Evolutionary conservation across 2,329 filamentous ascomycete genomes (phyloP), one percentile per base, ranked within the genome.

Genomic region (Pseudogymnoascus sp.): DNA sequence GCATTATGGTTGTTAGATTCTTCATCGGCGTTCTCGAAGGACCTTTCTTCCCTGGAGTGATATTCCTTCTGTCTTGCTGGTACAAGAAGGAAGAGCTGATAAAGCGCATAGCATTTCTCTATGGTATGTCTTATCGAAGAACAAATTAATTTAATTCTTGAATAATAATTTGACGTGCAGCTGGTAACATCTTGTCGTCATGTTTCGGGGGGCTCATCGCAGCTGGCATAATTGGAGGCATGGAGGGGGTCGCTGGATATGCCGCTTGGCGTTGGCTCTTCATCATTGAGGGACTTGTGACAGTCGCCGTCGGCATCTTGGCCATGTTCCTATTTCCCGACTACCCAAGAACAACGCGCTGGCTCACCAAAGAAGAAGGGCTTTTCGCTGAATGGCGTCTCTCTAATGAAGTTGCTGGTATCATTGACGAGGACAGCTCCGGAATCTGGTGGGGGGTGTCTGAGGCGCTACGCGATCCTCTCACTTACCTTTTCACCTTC

Each of bases 191-290:
- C 66, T 79, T 86, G 66, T 83, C 83, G 56, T 83, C 83, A 56
- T 82, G 82, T 61, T 86, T 86, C 68, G 84, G 82, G 0, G 82
- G 82, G 0, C 76, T 86, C 2, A 79, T 86, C 44, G 83, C 79
- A 3, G 82, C 82, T 0, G 84, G 81, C 14, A 82, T 85, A 5
- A 72, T 85, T 64, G 82, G 79, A 40, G 82, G 82, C 66, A 83
- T 86, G 79, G 77, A 85, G 64, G 81, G 81, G 10, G 75, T 78
- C 1, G 70, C 80, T 7, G 82, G 82, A 1, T 78, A 85, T 61
- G 74, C 78, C 0, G 83, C 82, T 33, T 65, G 63, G 64, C 61
- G 59, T 37, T 64, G 64, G 62, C 50, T 65, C 6, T 65, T 64
- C 53, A 64, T 65, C 21, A 61, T 64, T 26, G 64, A 65, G 26